A percentile compares a stretch with the other conserved stretches of the same genome.
Conservation (phyloP, 2,329 filamentous ascomycete genomes). For the Colletotrichum ledebouriae region DNA sequence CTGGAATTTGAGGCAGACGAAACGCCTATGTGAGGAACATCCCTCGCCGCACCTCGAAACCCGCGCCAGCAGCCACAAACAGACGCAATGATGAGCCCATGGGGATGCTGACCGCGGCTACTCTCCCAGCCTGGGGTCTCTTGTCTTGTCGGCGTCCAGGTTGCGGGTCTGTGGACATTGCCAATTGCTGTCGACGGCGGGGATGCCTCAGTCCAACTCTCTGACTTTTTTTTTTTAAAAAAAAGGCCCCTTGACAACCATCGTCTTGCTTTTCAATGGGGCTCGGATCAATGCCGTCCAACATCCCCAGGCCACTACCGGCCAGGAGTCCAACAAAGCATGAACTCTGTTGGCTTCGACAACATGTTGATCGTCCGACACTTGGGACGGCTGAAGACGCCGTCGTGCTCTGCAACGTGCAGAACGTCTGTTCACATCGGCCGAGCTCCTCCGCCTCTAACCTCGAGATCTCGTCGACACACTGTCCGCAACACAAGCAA, state of each 20-base stretch:
- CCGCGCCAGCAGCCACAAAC: slow-evolving; percentile 34
- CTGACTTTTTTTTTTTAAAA: background rate
- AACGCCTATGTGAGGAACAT: slow-evolving; percentile 28
- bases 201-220: slow-evolving; percentile 16
- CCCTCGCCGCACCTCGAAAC: slow-evolving; percentile 18
- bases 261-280: slow-evolving; percentile 26
- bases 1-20: slow-evolving; percentile 25
- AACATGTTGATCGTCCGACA: slow-evolving; percentile 31
- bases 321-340: slow-evolving; percentile 30
- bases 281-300: slow-evolving; percentile 28
- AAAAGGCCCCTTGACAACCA: slow-evolving; percentile 17
- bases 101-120: background rate
- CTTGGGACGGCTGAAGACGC: slow-evolving; percentile 32
- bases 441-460: background rate
- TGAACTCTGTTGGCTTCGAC: slow-evolving; percentile 29
- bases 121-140: background rate
- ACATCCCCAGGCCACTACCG: slow-evolving; percentile 6
- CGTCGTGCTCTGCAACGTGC: slow-evolving; percentile 9
- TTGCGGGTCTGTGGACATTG: slow-evolving; percentile 15
- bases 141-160: slow-evolving; percentile 1
- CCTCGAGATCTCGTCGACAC: background rate
- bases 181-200: background rate
- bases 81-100: slow-evolving; percentile 33
- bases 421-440: slow-evolving; percentile 21
- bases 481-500: background rate